Conservation (phyloP, 331 rosid species). For the Quercus phellos region DNA sequence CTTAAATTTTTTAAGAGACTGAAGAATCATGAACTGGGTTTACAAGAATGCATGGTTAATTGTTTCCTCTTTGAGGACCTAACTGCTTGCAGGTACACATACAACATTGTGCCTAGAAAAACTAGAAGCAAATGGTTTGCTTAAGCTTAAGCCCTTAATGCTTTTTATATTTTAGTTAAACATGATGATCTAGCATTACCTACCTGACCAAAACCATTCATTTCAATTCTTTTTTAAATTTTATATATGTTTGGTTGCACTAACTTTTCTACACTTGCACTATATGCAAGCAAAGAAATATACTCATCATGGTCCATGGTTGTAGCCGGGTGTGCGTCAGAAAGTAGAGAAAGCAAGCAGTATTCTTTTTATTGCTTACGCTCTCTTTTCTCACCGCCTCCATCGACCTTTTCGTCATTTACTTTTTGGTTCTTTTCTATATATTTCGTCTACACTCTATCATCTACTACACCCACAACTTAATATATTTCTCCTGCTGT, state of each 20-base stretch:
- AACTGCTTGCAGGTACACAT: background rate
- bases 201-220: background rate
- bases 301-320: constrained; percentile 9
- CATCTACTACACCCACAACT: background rate
- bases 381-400: constrained; percentile 44
- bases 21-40: no score
- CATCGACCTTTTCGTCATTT: constrained; percentile 27
- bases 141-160: no score
- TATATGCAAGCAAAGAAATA: constrained; percentile 27
- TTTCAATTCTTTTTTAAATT: background rate
- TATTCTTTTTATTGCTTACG: constrained; percentile 21
- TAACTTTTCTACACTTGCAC: constrained; percentile 25
- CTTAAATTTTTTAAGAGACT: background rate
- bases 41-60: no score
- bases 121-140: no score
- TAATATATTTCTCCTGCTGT: constrained; percentile 18
- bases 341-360: constrained; percentile 12
- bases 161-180: no score
- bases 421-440: background rate
- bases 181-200: background rate
- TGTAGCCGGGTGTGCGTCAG: constrained; percentile 21
- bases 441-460: constrained; percentile 9
- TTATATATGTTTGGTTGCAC: background rate
- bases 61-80: no score
- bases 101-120: no score